Conservation (phyloP, 148 eudicot species). For the Rhododendron simsii region DNA sequence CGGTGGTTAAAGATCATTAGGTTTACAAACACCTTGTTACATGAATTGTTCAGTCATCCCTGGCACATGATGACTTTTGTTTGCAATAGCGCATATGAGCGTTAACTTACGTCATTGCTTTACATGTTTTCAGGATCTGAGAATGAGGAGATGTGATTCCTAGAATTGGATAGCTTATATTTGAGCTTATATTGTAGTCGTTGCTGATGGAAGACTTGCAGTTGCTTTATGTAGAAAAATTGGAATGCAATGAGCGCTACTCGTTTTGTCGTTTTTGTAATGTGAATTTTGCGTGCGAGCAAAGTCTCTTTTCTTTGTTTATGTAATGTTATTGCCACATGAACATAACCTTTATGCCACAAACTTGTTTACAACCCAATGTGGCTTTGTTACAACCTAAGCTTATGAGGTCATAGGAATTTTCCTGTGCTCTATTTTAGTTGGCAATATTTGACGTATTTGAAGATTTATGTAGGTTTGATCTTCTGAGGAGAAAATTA, state of each 20-base stretch:
- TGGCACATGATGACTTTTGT: neutral
- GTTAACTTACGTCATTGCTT: neutral
- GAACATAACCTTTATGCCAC: too few species aligned
- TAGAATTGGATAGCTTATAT: neutral
- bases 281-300: too few species aligned
- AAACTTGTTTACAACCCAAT: too few species aligned
- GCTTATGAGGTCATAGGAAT: too few species aligned
- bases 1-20: neutral
- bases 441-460: neutral
- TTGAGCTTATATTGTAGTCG: neutral
- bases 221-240: neutral
- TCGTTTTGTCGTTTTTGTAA: too few species aligned
- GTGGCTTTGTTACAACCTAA: too few species aligned
- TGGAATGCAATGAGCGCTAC: too few species aligned
- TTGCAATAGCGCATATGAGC: neutral
- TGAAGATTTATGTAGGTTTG: neutral
- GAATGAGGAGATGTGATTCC: neutral
- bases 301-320: too few species aligned
- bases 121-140: neutral
- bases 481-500: neutral
- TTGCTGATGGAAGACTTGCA: neutral
- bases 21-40: too few species aligned
- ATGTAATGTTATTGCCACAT: too few species aligned
- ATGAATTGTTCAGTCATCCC: too few species aligned
- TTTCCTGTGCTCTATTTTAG: neutral